Percentiles rank a stretch among this genome's conserved stretches.
These are phyloP conservation scores for Phaeodactylum tricornutum DNA, from an alignment of 108 stramenopile species.

Conservation along the genomic window DNA sequence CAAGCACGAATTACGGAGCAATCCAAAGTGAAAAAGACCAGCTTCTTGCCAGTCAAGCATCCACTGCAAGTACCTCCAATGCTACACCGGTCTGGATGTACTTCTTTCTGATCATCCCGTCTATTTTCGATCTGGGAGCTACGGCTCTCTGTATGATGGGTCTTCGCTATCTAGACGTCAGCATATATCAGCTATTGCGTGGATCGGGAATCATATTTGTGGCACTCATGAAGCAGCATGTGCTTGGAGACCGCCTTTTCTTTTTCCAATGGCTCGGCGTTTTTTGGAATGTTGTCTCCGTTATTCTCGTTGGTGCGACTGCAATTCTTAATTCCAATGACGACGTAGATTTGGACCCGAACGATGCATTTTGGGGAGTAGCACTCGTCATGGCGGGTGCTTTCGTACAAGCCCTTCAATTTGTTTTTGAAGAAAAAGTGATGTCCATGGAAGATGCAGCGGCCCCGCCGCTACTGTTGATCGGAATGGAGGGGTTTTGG, in stretches of 20 bases:
- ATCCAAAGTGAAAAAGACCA: too few species aligned
- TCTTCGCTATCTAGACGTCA: conserved; percentile 71
- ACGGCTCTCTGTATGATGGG: conserved; percentile 92
- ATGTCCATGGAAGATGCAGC: conserved; percentile 41
- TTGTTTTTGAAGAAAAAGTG: conserved; percentile 89
- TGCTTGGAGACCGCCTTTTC: conserved; percentile 54
- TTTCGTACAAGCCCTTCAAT: conserved; percentile 83
- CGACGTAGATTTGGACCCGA: neutral
- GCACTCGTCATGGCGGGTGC: conserved; percentile 73
- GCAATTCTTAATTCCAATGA: conserved; percentile 35
- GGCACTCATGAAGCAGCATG: conserved; percentile 83
- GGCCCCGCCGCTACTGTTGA: conserved; percentile 74
- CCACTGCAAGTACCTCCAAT: too few species aligned
- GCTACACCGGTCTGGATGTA: conserved; percentile 69
- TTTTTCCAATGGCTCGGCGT: conserved; percentile 84
- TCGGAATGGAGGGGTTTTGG: conserved; percentile 92
- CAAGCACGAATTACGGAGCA: too few species aligned
- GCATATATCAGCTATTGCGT: conserved; percentile 79
- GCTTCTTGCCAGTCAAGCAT: too few species aligned
- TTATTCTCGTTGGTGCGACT: conserved; percentile 73
- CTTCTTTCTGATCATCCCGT: conserved; percentile 72
- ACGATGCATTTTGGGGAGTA: conserved; percentile 60
- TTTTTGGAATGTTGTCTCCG: conserved; percentile 71
- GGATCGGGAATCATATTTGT: conserved; percentile 90
- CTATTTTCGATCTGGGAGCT: conserved; percentile 76